phyloP scores from a whole-genome alignment of 495 filamentous ascomycete species.

The Xylaria bambusicola region DNA sequence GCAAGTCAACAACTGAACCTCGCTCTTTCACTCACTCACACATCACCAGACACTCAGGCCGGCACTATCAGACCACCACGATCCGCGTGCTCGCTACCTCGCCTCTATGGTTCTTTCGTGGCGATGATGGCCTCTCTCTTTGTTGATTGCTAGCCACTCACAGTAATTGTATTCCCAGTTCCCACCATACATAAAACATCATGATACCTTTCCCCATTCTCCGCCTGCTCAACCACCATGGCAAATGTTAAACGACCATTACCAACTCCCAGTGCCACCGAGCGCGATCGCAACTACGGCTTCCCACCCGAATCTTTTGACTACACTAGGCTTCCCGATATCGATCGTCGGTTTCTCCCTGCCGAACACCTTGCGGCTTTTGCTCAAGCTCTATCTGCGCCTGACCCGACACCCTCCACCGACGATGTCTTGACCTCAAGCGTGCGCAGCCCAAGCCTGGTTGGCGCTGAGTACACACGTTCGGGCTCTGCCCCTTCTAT shows the following conservation, averaged over 20 bases:
- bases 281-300: conserved; percentile 40
- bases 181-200: conserved; percentile 3
- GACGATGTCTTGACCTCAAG: conserved; percentile 40
- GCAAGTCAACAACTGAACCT: background rate
- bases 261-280: conserved; percentile 29
- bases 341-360: conserved; percentile 65
- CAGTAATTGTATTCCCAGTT: too few species aligned
- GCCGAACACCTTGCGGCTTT: conserved; percentile 60
- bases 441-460: conserved; percentile 28
- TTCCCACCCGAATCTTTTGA: conserved; percentile 52
- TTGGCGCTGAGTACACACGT: conserved; percentile 23
- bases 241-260: conserved; percentile 27
- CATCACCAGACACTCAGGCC: background rate
- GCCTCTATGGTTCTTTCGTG: background rate
- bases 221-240: conserved; percentile 28
- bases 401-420: conserved; percentile 46
- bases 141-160: background rate
- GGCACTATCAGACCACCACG: too few species aligned
- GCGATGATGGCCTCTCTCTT: background rate
- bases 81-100: too few species aligned
- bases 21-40: background rate
- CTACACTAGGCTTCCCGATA: conserved; percentile 58
- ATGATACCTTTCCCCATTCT: conserved; percentile 8
- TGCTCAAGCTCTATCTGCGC: conserved; percentile 56
- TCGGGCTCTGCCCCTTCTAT: conserved; percentile 25